phyloP scores from a whole-genome alignment of 2,329 filamentous ascomycete genomes.

The Epicoccum sorghinum region DNA sequence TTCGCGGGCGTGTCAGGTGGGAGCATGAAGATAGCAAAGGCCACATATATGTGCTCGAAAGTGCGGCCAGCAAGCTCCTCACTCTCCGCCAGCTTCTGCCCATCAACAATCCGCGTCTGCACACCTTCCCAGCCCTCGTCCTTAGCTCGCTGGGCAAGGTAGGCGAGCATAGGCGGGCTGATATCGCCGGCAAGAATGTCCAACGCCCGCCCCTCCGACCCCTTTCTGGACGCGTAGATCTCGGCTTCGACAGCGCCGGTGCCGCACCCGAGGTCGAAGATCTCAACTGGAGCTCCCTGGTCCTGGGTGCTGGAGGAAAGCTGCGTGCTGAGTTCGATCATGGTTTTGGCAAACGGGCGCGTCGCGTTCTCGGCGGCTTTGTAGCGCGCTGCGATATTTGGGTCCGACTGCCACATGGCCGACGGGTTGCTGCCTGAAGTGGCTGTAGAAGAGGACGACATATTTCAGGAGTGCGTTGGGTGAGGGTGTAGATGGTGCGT shows the following conservation, averaged over 20 bases:
- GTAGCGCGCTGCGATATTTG: slow-evolving; percentile 24
- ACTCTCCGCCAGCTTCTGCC: neutral
- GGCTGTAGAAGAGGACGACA: neutral
- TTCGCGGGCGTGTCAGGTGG: slow-evolving; percentile 8
- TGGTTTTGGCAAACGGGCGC: slow-evolving; percentile 20
- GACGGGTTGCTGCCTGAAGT: neutral
- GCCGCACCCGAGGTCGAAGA: slow-evolving; percentile 35
- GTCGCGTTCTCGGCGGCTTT: slow-evolving; percentile 28
- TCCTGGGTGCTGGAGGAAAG: neutral
- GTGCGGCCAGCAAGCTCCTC: neutral
- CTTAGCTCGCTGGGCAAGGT: slow-evolving; percentile 19
- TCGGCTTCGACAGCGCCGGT: slow-evolving; percentile 31
- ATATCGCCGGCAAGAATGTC: slow-evolving; percentile 32
- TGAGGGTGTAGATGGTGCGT: too few relatives aligned
- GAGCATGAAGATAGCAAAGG: slow-evolving; percentile 32
- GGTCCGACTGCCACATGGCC: slow-evolving; percentile 1
- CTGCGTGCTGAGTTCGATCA: slow-evolving; percentile 9
- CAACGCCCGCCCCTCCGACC: slow-evolving; percentile 19
- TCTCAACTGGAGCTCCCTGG: slow-evolving; percentile 3
- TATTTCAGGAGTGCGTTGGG: neutral
- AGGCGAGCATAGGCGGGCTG: slow-evolving; percentile 28
- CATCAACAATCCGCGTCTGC: slow-evolving; percentile 25
- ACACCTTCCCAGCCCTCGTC: slow-evolving; percentile 28
- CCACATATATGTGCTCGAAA: slow-evolving; percentile 33
- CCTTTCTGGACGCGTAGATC: slow-evolving; percentile 23